Base-by-base conservation (phyloP, 2,329 filamentous ascomycete genomes). In the Huntiella omanensis region DNA sequence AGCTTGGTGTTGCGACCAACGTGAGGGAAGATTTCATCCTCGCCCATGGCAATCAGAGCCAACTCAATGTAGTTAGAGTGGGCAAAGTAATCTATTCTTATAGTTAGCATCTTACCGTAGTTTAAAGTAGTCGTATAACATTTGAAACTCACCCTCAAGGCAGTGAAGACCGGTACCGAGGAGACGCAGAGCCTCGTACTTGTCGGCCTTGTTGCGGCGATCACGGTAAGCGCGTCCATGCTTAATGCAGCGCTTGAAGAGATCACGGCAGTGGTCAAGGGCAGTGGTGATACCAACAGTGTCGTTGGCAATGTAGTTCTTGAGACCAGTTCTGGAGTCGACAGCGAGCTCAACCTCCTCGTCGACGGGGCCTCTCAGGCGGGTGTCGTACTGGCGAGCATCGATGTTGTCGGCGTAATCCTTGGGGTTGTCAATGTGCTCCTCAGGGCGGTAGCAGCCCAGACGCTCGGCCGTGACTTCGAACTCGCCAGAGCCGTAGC, bases 281-380 rank as follows among this genome's bases (percentile, higher is more conserved):
- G 84, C 93, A 39, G 82, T 93, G 63, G 82, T 83, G 58, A 92
- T 91, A 40, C 75, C 73, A 49, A 71, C 64, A 43, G 74, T 66
- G 59, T 95, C 87, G 52, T 86, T 86, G 35, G 87, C 85, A 60
- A 95, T 95, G 63, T 95, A 95, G 60, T 87, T 91, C 66, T 96
- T 96, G 64, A 93, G 69, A 54, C 81, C 82, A 4, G 78, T 80
- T 46, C 75, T 65, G 2, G 73, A 70, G 55, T 96, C 84, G 55
- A 96, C 72, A 40, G 72, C 74, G 33, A 95, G 70, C 64, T 95
- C 88, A 43, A 75, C 70, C 19, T 68, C 57, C 64, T 92, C 85
- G 53, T 94, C 73, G 40, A 96, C 68, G 0, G 83, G 84, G 1
- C 78, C 85, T 57, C 88, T 80, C 44, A 95, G 77, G 53, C 83